Conservation (phyloP, 345 rosid genomes). For the Erodium maritimum region DNA sequence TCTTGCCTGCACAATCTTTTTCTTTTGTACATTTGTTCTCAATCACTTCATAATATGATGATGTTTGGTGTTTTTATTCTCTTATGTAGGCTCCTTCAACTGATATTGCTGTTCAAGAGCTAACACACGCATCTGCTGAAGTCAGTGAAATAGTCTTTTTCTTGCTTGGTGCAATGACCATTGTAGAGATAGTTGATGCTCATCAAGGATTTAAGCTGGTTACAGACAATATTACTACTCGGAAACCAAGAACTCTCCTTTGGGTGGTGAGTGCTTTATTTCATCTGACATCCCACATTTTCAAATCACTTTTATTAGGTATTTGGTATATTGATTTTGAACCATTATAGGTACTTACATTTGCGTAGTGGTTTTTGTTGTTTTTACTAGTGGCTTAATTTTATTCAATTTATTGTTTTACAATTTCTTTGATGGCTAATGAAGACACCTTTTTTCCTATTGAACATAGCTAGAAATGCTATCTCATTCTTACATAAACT, state of each 20-base stretch:
- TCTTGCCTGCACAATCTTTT: too few relatives aligned
- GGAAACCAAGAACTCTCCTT: conserved; percentile 69
- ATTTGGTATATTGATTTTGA: too few relatives aligned
- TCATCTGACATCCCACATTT: background rate
- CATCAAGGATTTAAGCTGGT: conserved; percentile 99
- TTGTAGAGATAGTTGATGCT: conserved; percentile 94
- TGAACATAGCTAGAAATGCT: background rate
- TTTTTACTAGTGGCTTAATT: background rate
- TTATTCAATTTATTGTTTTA: background rate
- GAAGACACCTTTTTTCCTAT: background rate
- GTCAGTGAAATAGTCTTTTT: conserved; percentile 93
- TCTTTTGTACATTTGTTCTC: background rate
- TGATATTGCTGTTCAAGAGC: conserved; percentile 78
- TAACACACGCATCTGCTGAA: conserved; percentile 83
- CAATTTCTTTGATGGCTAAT: background rate
- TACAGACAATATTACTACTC: conserved; percentile 88
- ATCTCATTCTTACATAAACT: background rate
- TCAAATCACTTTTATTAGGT: conserved; percentile 1
- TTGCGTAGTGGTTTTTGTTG: background rate
- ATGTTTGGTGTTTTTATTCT: conserved; percentile 9
- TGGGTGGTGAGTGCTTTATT: conserved; percentile 70
- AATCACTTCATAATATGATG: background rate
- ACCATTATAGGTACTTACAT: background rate
- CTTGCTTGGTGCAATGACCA: conserved; percentile 98
- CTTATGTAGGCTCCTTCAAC: conserved; percentile 85